These are phyloP conservation scores for Trichocomaceae sp. DNA, from an alignment of 2,329 filamentous ascomycete species.

Conservation along the genomic window DNA sequence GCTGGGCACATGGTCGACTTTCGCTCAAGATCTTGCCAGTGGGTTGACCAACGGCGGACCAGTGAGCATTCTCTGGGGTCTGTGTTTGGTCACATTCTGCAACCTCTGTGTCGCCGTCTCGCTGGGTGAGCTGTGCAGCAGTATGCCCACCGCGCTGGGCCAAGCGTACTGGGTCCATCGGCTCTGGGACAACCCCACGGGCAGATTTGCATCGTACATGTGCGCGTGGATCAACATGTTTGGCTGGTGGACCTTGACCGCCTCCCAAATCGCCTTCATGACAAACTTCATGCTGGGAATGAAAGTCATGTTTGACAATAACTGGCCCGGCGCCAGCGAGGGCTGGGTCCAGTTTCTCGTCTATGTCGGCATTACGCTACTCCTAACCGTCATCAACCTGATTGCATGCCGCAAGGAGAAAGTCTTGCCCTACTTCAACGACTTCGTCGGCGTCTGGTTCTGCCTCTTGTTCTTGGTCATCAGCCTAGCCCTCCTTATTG, in stretches of 20 bases:
- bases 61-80: conserved; percentile 50
- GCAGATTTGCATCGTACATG: conserved; percentile 50
- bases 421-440: conserved; percentile 49
- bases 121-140: conserved; percentile 51
- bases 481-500: conserved; percentile 47
- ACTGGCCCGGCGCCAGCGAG: conserved; percentile 40
- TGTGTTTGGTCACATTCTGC: conserved; percentile 48
- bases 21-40: conserved; percentile 48
- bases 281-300: conserved; percentile 52
- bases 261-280: conserved; percentile 54
- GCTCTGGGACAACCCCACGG: conserved; percentile 34
- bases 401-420: conserved; percentile 47
- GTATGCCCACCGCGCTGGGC: conserved; percentile 55
- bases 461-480: conserved; percentile 48
- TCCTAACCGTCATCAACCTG: conserved; percentile 47
- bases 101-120: conserved; percentile 51
- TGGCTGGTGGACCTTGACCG: conserved; percentile 53
- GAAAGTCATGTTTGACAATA: conserved; percentile 47
- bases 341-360: conserved; percentile 53
- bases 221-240: conserved; percentile 57
- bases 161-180: conserved; percentile 54
- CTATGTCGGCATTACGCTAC: conserved; percentile 46
- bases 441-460: conserved; percentile 51
- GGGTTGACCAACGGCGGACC: conserved; percentile 52
- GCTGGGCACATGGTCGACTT: conserved; percentile 53